Conservation (phyloP, 2,329 filamentous ascomycete species). For the Helicocarpus griseus region DNA sequence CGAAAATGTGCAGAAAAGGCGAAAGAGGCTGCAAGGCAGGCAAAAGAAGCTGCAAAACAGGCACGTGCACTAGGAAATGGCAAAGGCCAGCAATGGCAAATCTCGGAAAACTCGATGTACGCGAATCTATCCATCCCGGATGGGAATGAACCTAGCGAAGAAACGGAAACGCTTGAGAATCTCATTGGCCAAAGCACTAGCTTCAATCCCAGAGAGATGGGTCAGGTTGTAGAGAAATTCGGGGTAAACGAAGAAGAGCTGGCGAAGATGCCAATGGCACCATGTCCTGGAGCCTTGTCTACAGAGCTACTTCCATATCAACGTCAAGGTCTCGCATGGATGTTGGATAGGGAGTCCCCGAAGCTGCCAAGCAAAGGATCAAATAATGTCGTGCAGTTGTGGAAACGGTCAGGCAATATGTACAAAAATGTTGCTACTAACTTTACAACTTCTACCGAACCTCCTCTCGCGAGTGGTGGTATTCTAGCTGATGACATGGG, state of each 20-base stretch:
- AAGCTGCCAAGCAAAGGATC: conserved; percentile 50
- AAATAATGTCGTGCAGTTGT: conserved; percentile 62
- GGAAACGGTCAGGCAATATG: conserved; percentile 48
- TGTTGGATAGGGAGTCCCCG: conserved; percentile 66
- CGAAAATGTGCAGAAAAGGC: conserved; percentile 25
- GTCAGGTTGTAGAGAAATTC: conserved; percentile 58
- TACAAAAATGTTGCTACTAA: conserved; percentile 65
- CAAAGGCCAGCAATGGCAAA: conserved; percentile 19
- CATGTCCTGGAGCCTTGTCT: conserved; percentile 55
- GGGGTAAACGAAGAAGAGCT: conserved; percentile 62
- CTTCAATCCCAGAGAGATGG: conserved; percentile 57
- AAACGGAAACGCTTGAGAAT: conserved; percentile 45
- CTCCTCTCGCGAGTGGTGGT: conserved; percentile 64
- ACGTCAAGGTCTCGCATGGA: conserved; percentile 68
- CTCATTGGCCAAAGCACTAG: conserved; percentile 57
- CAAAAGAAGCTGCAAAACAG: conserved; percentile 31
- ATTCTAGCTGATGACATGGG: conserved; percentile 92
- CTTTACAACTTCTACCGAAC: conserved; percentile 49
- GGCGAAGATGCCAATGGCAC: conserved; percentile 59
- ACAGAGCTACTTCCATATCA: conserved; percentile 72
- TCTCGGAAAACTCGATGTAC: conserved; percentile 21
- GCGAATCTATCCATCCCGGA: conserved; percentile 27
- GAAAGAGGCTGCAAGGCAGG: conserved; percentile 46
- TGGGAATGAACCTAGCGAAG: conserved; percentile 14
- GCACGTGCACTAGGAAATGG: conserved; percentile 19